Percentiles rank a stretch among this genome's conserved stretches.
phyloP scores from a whole-genome alignment of 495 filamentous ascomycete species.

The Aspergillus homomorphus region DNA sequence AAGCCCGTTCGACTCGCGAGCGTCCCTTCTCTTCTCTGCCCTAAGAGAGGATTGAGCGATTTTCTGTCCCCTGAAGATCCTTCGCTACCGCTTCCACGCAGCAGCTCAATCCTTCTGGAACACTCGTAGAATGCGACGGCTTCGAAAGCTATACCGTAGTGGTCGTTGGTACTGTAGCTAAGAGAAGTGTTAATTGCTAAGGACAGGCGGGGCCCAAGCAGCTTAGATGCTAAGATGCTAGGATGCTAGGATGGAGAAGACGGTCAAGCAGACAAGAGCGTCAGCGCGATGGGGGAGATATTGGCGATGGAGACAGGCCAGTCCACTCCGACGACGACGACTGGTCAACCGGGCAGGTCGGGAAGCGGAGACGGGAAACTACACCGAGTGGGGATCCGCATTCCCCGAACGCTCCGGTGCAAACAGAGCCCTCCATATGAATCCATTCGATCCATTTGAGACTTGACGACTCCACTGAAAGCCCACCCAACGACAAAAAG shows the following conservation, averaged over 20 bases:
- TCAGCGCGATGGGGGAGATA: background rate
- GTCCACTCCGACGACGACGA: background rate
- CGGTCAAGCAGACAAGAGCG: background rate
- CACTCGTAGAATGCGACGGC: constrained; percentile 12
- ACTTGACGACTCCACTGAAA: no score
- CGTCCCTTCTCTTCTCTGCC: background rate
- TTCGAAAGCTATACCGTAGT: constrained; percentile 5
- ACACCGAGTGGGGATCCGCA: constrained; percentile 25
- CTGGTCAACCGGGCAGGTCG: constrained; percentile 14
- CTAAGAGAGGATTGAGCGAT: background rate
- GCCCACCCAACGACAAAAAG: no score
- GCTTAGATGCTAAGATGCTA: background rate
- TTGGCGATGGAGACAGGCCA: background rate
- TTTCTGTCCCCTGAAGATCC: background rate
- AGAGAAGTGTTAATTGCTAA: background rate
- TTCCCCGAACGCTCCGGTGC: constrained; percentile 23
- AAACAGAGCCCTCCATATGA: constrained; percentile 7
- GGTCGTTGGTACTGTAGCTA: constrained; percentile 1
- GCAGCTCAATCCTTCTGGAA: constrained; percentile 26
- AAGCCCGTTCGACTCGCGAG: background rate
- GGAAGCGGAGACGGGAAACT: constrained; percentile 23
- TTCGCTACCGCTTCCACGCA: constrained; percentile 10
- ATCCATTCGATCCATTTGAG: constrained; percentile 11
- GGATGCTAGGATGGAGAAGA: background rate
- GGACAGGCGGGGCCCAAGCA: constrained; percentile 4